phyloP scores from a whole-genome alignment of 2,329 filamentous ascomycete species.

The Aspergillaceae sp. region DNA sequence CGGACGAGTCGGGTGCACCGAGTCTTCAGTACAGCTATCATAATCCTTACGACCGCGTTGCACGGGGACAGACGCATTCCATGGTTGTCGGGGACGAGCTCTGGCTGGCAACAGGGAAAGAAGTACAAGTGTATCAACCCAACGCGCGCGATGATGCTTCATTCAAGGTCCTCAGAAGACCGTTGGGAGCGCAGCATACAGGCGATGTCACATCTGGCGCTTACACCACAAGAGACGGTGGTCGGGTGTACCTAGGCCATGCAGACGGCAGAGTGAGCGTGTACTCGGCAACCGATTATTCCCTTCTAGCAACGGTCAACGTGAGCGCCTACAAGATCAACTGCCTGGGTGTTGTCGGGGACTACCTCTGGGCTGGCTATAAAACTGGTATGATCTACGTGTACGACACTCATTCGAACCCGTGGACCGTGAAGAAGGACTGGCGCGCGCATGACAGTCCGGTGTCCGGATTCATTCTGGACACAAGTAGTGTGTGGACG shows the following conservation, averaged over 20 bases:
- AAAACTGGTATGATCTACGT: slow-evolving; percentile 91
- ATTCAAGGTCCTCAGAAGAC: slow-evolving; percentile 66
- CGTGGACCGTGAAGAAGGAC: slow-evolving; percentile 87
- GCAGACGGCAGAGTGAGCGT: slow-evolving; percentile 88
- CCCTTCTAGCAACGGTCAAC: slow-evolving; percentile 70
- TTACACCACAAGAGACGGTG: slow-evolving; percentile 62
- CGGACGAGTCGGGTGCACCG: slow-evolving; percentile 64
- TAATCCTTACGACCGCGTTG: slow-evolving; percentile 59
- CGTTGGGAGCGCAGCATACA: slow-evolving; percentile 61
- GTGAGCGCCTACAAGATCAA: slow-evolving; percentile 95
- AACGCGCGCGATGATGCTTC: slow-evolving; percentile 57
- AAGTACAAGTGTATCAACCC: slow-evolving; percentile 75
- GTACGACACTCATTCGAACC: slow-evolving; percentile 73
- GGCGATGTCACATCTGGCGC: slow-evolving; percentile 85
- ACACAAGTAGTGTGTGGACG: slow-evolving; percentile 75
- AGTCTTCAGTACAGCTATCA: slow-evolving; percentile 66
- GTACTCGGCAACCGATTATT: slow-evolving; percentile 71
- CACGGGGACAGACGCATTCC: slow-evolving; percentile 77
- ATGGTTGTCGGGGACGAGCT: slow-evolving; percentile 76
- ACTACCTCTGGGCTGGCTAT: slow-evolving; percentile 84
- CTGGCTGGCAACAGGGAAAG: slow-evolving; percentile 82
- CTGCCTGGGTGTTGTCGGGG: slow-evolving; percentile 68
- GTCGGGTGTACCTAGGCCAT: slow-evolving; percentile 82
- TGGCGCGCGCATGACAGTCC: slow-evolving; percentile 87
- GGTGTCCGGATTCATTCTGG: slow-evolving; percentile 66